Evolutionary conservation across 2,329 filamentous ascomycete genomes (phyloP).

Genomic region (Plenodomus lindquistii): DNA sequence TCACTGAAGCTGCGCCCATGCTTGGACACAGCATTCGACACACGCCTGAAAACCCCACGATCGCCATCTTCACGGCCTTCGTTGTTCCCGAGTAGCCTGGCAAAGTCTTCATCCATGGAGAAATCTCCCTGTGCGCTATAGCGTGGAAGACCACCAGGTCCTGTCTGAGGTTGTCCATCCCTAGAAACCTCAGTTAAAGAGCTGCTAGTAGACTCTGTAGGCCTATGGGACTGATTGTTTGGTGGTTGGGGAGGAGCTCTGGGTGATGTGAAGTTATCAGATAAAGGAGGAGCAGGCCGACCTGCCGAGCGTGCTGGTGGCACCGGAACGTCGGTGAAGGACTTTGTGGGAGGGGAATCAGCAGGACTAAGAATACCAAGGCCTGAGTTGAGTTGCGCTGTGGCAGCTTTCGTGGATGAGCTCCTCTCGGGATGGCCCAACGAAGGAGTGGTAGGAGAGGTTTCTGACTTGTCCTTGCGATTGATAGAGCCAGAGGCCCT

Average conservation of each 20-base stretch:
- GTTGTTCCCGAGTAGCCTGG: conserved; percentile 77
- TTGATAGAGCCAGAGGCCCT: conserved; percentile 51
- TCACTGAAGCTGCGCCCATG: conserved; percentile 89
- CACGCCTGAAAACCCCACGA: conserved; percentile 70
- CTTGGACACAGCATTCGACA: conserved; percentile 85
- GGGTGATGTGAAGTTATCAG: conserved; percentile 51
- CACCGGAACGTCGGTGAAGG: conserved; percentile 48
- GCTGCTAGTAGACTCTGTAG: conserved; percentile 51
- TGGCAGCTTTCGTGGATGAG: conserved; percentile 35
- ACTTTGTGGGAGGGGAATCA: conserved; percentile 48
- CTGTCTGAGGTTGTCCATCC: conserved; percentile 15
- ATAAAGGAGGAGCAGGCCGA: conserved; percentile 46
- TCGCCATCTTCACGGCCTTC: conserved; percentile 57
- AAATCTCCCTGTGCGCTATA: conserved; percentile 81
- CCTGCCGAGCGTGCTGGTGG: conserved; percentile 53
- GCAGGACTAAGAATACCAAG: conserved; percentile 48
- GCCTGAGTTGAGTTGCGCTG: conserved; percentile 45
- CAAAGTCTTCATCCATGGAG: conserved; percentile 94
- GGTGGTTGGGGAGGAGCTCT: conserved; percentile 51
- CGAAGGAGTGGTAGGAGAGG: conserved; percentile 49
- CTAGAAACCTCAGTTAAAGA: conserved; percentile 46
- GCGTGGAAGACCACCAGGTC: conserved; percentile 44
- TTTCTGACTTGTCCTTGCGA: conserved; percentile 64
- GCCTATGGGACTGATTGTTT: conserved; percentile 43
- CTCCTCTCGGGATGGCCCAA: conserved; percentile 45